phyloP scores from a whole-genome alignment of 495 filamentous ascomycete species.

The Chaetomium tenue region DNA sequence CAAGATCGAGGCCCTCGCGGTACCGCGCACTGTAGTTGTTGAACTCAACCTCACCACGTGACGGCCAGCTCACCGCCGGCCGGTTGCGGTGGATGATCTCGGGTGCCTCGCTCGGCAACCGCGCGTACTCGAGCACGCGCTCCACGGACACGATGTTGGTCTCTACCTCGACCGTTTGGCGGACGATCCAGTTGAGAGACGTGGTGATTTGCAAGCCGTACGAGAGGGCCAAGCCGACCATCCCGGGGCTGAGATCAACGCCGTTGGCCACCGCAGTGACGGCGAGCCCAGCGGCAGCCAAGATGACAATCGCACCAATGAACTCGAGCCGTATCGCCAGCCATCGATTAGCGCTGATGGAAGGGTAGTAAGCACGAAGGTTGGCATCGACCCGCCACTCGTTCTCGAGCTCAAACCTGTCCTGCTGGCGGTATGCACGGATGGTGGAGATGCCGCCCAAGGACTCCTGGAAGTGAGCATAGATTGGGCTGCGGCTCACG shows the following conservation, averaged over 20 bases:
- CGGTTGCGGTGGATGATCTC: constrained; percentile 87
- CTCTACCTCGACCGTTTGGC: constrained; percentile 98
- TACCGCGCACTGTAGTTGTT: constrained; percentile 93
- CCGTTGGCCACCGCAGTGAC: constrained; percentile 76
- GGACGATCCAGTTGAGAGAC: constrained; percentile 99
- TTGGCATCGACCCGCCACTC: constrained; percentile 98
- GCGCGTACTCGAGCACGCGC: constrained; percentile 93
- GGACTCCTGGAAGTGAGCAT: constrained; percentile 97
- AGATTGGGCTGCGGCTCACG: constrained; percentile 91
- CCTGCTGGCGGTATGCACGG: constrained; percentile 86
- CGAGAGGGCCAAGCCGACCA: constrained; percentile 93
- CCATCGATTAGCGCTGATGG: constrained; percentile 95
- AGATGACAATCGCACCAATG: constrained; percentile 91
- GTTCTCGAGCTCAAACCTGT: constrained; percentile 86
- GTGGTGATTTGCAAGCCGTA: constrained; percentile 96
- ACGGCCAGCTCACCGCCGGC: constrained; percentile 88
- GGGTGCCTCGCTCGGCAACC: constrained; percentile 89
- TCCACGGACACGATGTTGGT: constrained; percentile 99
- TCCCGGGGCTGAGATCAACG: constrained; percentile 65
- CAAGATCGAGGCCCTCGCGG: constrained; percentile 80
- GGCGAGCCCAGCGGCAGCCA: constrained; percentile 78
- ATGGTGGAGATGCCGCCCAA: constrained; percentile 96
- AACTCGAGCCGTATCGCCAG: constrained; percentile 94
- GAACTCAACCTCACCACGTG: constrained; percentile 85
- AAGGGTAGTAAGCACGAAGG: constrained; percentile 91